A percentile compares a stretch with the other conserved stretches of the same genome.
Conservation (phyloP, 2,329 filamentous ascomycete species). For the Fusarium staphyleae region DNA sequence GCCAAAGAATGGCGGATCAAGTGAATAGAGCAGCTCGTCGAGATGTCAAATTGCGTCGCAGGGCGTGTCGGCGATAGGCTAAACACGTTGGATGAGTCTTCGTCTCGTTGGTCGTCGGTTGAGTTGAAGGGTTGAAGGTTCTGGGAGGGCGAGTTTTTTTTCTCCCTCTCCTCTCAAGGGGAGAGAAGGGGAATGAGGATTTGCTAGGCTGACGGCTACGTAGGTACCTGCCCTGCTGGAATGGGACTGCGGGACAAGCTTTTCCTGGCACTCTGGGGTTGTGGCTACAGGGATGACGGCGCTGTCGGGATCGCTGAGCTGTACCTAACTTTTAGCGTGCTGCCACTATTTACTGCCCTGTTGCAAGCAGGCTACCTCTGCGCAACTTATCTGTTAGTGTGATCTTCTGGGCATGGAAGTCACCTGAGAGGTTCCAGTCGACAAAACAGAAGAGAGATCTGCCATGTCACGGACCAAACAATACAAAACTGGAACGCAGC, state of each 20-base stretch:
- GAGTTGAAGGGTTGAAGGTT: conserved; percentile 42
- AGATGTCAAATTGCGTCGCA: conserved; percentile 32
- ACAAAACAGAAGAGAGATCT: conserved; percentile 2
- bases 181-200: not conserved
- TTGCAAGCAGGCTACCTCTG: not conserved
- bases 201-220: not conserved
- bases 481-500: conserved; percentile 26
- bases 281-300: conserved; percentile 22
- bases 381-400: not conserved
- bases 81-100: conserved; percentile 35
- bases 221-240: conserved; percentile 31
- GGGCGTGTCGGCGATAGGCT: conserved; percentile 37
- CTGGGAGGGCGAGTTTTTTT: conserved; percentile 35
- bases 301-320: conserved; percentile 21
- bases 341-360: conserved; percentile 17
- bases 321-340: conserved; percentile 19
- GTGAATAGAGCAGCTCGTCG: conserved; percentile 23
- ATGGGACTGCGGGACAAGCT: conserved; percentile 19
- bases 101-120: conserved; percentile 40
- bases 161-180: not conserved
- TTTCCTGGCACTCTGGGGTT: conserved; percentile 17
- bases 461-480: conserved; percentile 8
- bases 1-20: conserved; percentile 29
- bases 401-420: not conserved
- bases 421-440: not conserved